A percentile compares a stretch with the other conserved stretches of the same genome.
These are phyloP conservation scores for Symbiotaphrina buchneri DNA, from an alignment of 495 filamentous ascomycete genomes.

Conservation along the genomic window DNA sequence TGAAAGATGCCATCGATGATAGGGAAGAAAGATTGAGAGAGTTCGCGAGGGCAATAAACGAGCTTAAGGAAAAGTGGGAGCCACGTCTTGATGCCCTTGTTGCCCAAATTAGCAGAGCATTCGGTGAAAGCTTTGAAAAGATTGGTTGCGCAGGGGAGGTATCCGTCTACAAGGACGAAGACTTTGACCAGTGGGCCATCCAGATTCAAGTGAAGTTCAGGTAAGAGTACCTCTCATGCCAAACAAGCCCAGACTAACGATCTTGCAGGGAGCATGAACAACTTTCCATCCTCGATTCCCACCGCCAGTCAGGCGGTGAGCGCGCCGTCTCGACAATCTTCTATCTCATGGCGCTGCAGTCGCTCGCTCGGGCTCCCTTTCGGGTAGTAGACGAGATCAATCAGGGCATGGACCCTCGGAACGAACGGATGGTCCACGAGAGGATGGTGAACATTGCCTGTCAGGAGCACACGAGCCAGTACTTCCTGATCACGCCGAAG, in stretches of 20 bases:
- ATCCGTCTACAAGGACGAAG: constrained; percentile 52
- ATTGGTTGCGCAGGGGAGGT: constrained; percentile 96
- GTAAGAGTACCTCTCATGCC: constrained; percentile 18
- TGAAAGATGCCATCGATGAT: constrained; percentile 18
- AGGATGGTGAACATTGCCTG: constrained; percentile 92
- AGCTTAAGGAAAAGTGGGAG: constrained; percentile 48
- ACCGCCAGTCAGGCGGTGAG: constrained; percentile 92
- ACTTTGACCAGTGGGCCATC: constrained; percentile 83
- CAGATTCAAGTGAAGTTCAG: constrained; percentile 89
- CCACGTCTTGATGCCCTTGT: constrained; percentile 62
- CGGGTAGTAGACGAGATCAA: constrained; percentile 99
- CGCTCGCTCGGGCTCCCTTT: constrained; percentile 88
- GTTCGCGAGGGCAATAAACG: constrained; percentile 28
- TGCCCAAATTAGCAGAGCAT: constrained; percentile 64
- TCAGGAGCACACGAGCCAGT: constrained; percentile 39
- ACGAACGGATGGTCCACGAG: constrained; percentile 93
- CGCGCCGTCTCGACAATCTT: constrained; percentile 94
- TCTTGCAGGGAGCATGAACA: constrained; percentile 62
- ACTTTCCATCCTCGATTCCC: constrained; percentile 64
- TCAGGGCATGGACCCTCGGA: constrained; percentile 96
- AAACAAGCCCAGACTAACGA: too few species aligned
- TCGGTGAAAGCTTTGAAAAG: constrained; percentile 72
- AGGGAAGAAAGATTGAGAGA: constrained; percentile 23
- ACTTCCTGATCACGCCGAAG: constrained; percentile 99
- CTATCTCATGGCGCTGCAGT: constrained; percentile 96